Percentiles rank a stretch among this genome's conserved stretches.
Evolutionary conservation across 495 filamentous ascomycete species (phyloP).

Genomic region (Aspergillus sclerotiicarbonarius): DNA sequence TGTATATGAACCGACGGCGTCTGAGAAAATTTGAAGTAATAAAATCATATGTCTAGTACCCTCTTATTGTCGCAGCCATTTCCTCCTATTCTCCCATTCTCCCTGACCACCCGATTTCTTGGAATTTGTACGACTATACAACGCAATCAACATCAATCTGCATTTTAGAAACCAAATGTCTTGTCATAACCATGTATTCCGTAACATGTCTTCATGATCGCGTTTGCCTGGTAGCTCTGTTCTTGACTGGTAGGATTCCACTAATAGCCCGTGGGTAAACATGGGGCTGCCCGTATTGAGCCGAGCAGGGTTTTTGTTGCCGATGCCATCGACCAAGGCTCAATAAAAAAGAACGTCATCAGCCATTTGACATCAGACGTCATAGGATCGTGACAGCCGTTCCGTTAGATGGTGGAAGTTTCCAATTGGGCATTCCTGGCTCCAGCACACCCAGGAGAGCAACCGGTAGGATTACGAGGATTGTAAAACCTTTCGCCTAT

Average conservation of each 20-base stretch:
- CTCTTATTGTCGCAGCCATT: conserved; percentile 17
- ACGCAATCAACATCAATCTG: conserved; percentile 21
- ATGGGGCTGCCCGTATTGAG: background rate
- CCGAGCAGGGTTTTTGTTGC: background rate
- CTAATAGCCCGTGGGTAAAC: background rate
- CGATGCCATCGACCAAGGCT: background rate
- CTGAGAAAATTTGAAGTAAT: conserved; percentile 26
- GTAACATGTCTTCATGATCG: background rate
- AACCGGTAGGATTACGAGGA: conserved; percentile 52
- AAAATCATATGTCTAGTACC: conserved; percentile 36
- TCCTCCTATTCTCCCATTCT: conserved; percentile 24
- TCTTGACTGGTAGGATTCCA: background rate
- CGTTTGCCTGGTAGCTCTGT: background rate
- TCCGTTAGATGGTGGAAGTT: conserved; percentile 1
- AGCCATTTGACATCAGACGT: background rate
- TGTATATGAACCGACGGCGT: conserved; percentile 13
- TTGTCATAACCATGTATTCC: background rate
- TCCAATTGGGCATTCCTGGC: conserved; percentile 8
- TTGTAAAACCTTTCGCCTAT: conserved; percentile 48
- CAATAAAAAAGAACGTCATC: background rate
- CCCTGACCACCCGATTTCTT: conserved; percentile 24
- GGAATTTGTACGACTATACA: conserved; percentile 43
- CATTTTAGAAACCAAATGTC: conserved; percentile 13
- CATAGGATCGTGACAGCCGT: background rate
- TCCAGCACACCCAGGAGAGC: conserved; percentile 40